Evolutionary conservation across 768 basidiomycete species (phyloP), one percentile per base, ranked within the genome.

Genomic region (Psilocybe cubensis): DNA sequence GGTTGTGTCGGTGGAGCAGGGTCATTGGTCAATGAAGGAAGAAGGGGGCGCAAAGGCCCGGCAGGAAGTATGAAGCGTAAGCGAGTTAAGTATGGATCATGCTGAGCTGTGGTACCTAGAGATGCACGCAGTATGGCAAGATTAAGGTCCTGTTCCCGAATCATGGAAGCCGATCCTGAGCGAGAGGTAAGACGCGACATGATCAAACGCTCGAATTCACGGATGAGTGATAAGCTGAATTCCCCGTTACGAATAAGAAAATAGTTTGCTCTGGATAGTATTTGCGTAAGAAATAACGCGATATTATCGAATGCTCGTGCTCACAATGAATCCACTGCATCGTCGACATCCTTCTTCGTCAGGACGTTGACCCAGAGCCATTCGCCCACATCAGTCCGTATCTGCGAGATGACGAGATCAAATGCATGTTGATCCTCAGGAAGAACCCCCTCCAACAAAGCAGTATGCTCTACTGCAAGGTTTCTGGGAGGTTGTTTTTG

Each of bases 351-450:
- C 63, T 84, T 83, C 65, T 82, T 81, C 2, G 93, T 96, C 50
- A 97, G 76, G 33, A 96, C 88, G 66, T 95, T 93, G 21, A 86
- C 71, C 95, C 94, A 97, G 1, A 97, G 77, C 94, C 94, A 97
- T 77, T 97, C 95, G 67, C 93, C 91, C 49, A 96, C 83, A 56
- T 89, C 87, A 1, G 82, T 88, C 56, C 94, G 77, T 33, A 95
- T 91, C 58, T 88, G 84, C 17, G 83, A 75, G 31, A 97, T 84
- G 57, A 87, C 83, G 28, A 79, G 74, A 68, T 92, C 92, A 65
- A 97, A 92, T 14, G 78, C 81, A 59, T 91, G 87, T 58, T 84
- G 85, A 62, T 94, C 88, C 64, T 91, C 84, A 0, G 89, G 88
- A 7, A 92, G 77, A 3, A 91, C 86, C 8, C 75, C 76, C 58